Evolutionary conservation across 2,329 filamentous ascomycete genomes (phyloP), one percentile per base, ranked within the genome.

Genomic region (Eutypa lata): DNA sequence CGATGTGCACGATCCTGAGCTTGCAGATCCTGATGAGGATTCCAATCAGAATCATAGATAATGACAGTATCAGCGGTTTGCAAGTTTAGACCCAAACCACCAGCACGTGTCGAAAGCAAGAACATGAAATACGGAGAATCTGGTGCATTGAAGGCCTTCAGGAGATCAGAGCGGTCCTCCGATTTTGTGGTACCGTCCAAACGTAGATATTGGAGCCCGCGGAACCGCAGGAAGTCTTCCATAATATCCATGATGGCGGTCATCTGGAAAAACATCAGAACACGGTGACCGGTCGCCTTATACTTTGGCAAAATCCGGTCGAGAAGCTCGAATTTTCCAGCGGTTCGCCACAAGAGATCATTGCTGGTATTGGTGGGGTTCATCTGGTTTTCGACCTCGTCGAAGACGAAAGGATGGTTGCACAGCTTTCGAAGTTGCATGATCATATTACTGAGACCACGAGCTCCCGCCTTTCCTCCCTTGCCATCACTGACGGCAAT

Each of bases 211-310:
- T 89, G 81, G 61, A 96, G 80, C 46, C 87, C 88, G 59, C 90
- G 84, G 66, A 91, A 88, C 3, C 93, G 88, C 57, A 99, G 74
- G 70, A 96, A 99, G 70, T 99, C 94, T 65, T 99, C 94, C 94
- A 99, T 97, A 66, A 99, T 99, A 73, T 99, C 96, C 94, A 99
- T 99, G 69, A 99, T 99, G 57, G 96, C 92, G 3, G 94, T 99
- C 94, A 99, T 99, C 71, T 99, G 94, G 81, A 99, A 99, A 82
- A 99, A 99, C 89, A 99, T 97, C 70, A 99, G 80, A 26, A 97
- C 91, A 72, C 94, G 89, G 83, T 99, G 94, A 16, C 91, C 91
- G 1, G 90, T 92, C 3, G 82, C 86, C 62, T 90, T 84, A 72
- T 99, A 97, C 74, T 99, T 99, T 46, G 94, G 94, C 58, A 99